A percentile compares a stretch with the other conserved stretches of the same genome.
Conservation (phyloP, 1,284 basidiomycete genomes). For the Ustilago bromivora region DNA sequence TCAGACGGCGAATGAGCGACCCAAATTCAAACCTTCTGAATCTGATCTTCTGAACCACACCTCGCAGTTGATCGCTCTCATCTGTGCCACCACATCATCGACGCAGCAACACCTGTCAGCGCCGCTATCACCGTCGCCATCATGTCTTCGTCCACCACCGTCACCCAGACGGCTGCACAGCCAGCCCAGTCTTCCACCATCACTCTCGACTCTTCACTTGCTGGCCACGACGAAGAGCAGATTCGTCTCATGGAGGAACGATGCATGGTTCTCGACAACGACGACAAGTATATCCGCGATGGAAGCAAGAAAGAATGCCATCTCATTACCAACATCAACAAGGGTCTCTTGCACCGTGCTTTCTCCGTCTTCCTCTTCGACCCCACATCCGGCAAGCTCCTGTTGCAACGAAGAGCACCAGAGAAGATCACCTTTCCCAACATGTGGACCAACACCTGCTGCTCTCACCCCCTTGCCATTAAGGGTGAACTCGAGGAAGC, state of each 20-base stretch:
- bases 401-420: conserved; percentile 91
- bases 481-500: conserved; percentile 79
- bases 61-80: not conserved
- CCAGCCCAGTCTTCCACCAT: conserved; percentile 24
- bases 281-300: conserved; percentile 77
- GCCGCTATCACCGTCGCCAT: not conserved
- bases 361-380: conserved; percentile 98
- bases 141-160: conserved; percentile 39
- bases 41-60: not conserved
- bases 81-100: conserved; percentile 3
- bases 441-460: conserved; percentile 99
- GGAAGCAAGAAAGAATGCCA: conserved; percentile 97
- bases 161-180: conserved; percentile 29
- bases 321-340: conserved; percentile 96
- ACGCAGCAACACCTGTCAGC: not conserved
- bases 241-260: conserved; percentile 94
- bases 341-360: conserved; percentile 94
- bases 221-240: conserved; percentile 71
- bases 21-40: conserved; percentile 10
- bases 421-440: conserved; percentile 99
- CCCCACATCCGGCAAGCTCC: conserved; percentile 90
- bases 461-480: conserved; percentile 87
- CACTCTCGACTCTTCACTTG: conserved; percentile 51
- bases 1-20: not conserved
- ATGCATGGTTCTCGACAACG: conserved; percentile 92